These are phyloP conservation scores for Lecanicillium sp. DNA, from an alignment of 2,329 filamentous ascomycete species.

Conservation along the genomic window DNA sequence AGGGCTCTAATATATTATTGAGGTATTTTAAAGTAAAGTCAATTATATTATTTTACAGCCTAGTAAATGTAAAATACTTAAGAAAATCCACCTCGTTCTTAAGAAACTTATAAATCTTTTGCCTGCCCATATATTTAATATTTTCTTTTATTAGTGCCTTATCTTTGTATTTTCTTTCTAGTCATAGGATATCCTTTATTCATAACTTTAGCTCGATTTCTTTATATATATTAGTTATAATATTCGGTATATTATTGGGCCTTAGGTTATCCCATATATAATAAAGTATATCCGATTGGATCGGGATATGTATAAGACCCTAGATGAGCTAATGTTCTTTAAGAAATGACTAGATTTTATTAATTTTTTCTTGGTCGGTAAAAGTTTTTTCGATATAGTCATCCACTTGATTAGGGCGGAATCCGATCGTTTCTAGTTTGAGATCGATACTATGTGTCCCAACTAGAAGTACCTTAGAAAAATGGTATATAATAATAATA, in stretches of 20 bases:
- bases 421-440: conserved; percentile 32
- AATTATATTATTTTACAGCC: conserved; percentile 27
- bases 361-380: neutral
- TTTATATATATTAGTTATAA: conserved; percentile 32
- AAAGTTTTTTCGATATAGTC: conserved; percentile 8
- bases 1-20: conserved; percentile 17
- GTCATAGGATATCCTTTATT: conserved; percentile 30
- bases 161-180: conserved; percentile 20
- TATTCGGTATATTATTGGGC: conserved; percentile 19
- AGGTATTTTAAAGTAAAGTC: conserved; percentile 24
- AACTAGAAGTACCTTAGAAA: conserved; percentile 18
- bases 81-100: conserved; percentile 21
- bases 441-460: conserved; percentile 28
- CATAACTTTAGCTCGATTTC: conserved; percentile 31
- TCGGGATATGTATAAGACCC: conserved; percentile 34
- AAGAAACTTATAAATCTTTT: neutral
- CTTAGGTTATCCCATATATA: conserved; percentile 27
- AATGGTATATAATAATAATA: conserved; percentile 36
- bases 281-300: conserved; percentile 39
- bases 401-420: neutral
- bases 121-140: conserved; percentile 6
- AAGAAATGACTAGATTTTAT: conserved; percentile 24
- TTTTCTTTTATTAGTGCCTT: conserved; percentile 16
- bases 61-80: conserved; percentile 31
- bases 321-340: conserved; percentile 26